A percentile compares a stretch with the other conserved stretches of the same genome.
These are phyloP conservation scores for Sclerotinia trifoliorum DNA, from an alignment of 2,329 filamentous ascomycete species.

Conservation along the genomic window DNA sequence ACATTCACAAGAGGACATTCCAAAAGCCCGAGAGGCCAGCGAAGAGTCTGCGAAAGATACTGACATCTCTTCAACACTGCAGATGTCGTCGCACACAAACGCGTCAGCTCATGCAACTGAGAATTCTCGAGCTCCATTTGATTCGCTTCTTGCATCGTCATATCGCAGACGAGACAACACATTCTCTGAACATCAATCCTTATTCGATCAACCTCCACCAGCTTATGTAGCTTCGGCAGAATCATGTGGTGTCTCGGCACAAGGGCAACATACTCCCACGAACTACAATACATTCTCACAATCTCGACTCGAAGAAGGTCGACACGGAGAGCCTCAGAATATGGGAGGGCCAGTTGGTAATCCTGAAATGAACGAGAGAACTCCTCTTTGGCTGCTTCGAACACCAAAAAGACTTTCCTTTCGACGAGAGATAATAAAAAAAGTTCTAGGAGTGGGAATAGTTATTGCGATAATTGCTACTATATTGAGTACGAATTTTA, in stretches of 20 bases:
- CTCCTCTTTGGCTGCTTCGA: constrained; percentile 28
- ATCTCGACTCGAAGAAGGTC: constrained; percentile 31
- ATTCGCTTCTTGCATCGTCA: background rate
- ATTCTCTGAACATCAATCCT: constrained; percentile 18
- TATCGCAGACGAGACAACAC: background rate
- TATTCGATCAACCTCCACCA: constrained; percentile 31
- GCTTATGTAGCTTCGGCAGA: constrained; percentile 28
- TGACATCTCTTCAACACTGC: background rate
- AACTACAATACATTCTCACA: constrained; percentile 35
- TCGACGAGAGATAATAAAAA: constrained; percentile 23
- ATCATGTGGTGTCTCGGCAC: constrained; percentile 15
- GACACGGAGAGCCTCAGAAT: constrained; percentile 32
- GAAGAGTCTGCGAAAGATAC: background rate
- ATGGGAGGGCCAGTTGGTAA: constrained; percentile 34
- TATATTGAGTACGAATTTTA: background rate
- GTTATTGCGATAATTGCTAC: constrained; percentile 23
- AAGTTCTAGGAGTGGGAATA: constrained; percentile 29
- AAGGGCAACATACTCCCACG: constrained; percentile 15
- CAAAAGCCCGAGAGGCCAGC: background rate
- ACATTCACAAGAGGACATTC: background rate
- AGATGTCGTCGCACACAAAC: background rate
- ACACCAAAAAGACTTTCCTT: constrained; percentile 10
- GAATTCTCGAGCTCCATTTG: background rate
- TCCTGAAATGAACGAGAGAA: constrained; percentile 29
- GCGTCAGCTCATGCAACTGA: constrained; percentile 12